Percentiles rank a stretch among this genome's conserved stretches.
Conservation (phyloP, 2,329 filamentous ascomycete genomes). For the Beauveria varroae region DNA sequence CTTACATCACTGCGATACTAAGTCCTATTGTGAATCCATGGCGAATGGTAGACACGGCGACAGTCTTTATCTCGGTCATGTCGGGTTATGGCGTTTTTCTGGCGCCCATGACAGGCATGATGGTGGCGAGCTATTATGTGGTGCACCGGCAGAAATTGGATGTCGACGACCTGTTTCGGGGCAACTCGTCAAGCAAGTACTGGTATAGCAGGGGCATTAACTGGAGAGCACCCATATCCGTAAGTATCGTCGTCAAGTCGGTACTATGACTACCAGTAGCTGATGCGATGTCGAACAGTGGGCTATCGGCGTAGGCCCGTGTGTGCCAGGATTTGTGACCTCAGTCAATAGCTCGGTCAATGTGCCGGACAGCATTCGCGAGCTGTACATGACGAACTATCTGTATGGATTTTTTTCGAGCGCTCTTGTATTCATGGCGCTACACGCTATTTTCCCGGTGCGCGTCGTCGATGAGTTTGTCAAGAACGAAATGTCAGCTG, state of each 20-base stretch:
- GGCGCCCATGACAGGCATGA: conserved; percentile 32
- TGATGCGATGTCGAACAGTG: conserved; percentile 22
- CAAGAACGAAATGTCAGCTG: conserved; percentile 15
- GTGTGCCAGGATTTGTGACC: conserved; percentile 35
- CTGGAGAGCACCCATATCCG: conserved; percentile 32
- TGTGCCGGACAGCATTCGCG: conserved; percentile 28
- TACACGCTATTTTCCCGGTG: conserved; percentile 25
- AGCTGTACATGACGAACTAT: conserved; percentile 33
- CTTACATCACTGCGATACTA: conserved; percentile 28
- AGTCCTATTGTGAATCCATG: conserved; percentile 31
- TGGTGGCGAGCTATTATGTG: conserved; percentile 29
- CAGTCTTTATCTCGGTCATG: conserved; percentile 28
- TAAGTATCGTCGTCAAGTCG: conserved; percentile 17
- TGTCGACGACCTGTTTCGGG: conserved; percentile 28
- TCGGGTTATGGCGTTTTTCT: conserved; percentile 31
- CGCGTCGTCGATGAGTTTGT: conserved; percentile 23
- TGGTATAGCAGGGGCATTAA: conserved; percentile 34
- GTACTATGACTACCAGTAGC: neutral
- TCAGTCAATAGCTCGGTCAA: conserved; percentile 27
- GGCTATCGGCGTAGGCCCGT: conserved; percentile 30
- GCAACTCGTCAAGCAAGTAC: conserved; percentile 26
- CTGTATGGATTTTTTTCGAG: conserved; percentile 30
- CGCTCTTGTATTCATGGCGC: conserved; percentile 21
- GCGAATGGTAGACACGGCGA: conserved; percentile 30
- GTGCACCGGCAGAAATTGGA: conserved; percentile 28